Conservation (phyloP, 768 basidiomycete species). For the Erythrobasidium yunnanense region DNA sequence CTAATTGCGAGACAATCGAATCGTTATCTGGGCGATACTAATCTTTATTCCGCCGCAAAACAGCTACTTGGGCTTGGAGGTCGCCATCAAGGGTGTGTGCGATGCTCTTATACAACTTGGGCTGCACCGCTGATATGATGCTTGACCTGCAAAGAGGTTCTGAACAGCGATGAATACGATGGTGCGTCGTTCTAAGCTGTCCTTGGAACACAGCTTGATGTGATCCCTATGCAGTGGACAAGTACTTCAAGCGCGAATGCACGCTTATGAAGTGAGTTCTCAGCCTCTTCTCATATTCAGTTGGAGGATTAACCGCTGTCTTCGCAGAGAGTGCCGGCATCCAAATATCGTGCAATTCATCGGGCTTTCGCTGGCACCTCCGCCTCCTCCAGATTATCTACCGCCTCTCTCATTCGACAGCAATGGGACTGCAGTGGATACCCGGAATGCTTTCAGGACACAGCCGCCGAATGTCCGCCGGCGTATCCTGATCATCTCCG, state of each 20-base stretch:
- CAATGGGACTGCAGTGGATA: slow-evolving; percentile 10
- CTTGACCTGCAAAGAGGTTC: slow-evolving; percentile 52
- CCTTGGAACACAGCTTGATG: background rate
- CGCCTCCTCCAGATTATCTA: slow-evolving; percentile 42
- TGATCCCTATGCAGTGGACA: slow-evolving; percentile 48
- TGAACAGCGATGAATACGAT: slow-evolving; percentile 82
- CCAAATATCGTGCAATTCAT: slow-evolving; percentile 89
- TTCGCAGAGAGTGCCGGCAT: slow-evolving; percentile 64
- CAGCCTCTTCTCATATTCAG: slow-evolving; percentile 31
- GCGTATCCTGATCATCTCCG: slow-evolving; percentile 88
- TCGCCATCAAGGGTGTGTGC: slow-evolving; percentile 61
- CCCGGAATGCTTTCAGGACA: background rate
- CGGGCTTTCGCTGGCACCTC: slow-evolving; percentile 69
- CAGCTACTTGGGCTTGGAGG: slow-evolving; percentile 84
- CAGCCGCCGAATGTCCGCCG: slow-evolving; percentile 45
- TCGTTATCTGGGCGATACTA: background rate
- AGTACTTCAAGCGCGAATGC: slow-evolving; percentile 99
- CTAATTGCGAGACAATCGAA: background rate
- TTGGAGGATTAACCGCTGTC: too few species aligned
- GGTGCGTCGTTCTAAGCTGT: slow-evolving; percentile 40
- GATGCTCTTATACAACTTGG: background rate
- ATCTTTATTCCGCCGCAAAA: slow-evolving; percentile 45
- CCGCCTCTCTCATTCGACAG: background rate
- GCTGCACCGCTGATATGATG: background rate
- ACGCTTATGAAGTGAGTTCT: slow-evolving; percentile 66